Evolutionary conservation across 768 basidiomycete species (phyloP), one percentile per base, ranked within the genome.

Genomic region (Mycena crocata): DNA sequence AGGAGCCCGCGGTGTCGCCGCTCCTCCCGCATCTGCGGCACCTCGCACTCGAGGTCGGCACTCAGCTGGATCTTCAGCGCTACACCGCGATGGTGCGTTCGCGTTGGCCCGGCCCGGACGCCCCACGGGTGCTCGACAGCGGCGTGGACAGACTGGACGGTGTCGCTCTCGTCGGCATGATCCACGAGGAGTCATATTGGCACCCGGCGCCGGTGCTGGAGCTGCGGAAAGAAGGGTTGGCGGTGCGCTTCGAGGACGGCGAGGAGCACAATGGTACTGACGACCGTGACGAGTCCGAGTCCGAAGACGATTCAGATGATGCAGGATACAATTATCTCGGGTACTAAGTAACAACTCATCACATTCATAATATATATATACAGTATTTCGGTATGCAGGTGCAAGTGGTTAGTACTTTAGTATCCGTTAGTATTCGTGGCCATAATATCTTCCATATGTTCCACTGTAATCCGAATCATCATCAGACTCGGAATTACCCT

Each of bases 51-150:
- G 44, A 50, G 14, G 58, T 60, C 57, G 48, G 48, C 34, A 10
- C 2, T 15, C 5, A 12, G 15, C 37, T 60, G 23, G 37, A 17
- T 7, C 37, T 60, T 46, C 24, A 10, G 5, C 34, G 34, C 5
- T 60, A 60, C 45, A 50, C 48, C 30, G 13, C n/a, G 26, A 60
- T 60, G 58, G 23, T 60, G 3, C 58, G 58, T 37, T 49, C 58
- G 14, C 58, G 58, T 10, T 60, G 46, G 46, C 58, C 58, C 3
- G 35, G 35, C 1, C 26, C 46, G 5, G 26, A 9, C 23, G 46
- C 14, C 17, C 42, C 56, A 19, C 56, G 56, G 6, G 34, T 49
- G 46, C 34, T 60, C 21, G 35, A 10, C 13, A 39, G 5, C 26
- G 46, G 48, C 24, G 35, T 60, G 26, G 48, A 49, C 31, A 35